Evolutionary conservation across 106 monocot genomes (phyloP).

Genomic region (Dioscorea zingiberensis): DNA sequence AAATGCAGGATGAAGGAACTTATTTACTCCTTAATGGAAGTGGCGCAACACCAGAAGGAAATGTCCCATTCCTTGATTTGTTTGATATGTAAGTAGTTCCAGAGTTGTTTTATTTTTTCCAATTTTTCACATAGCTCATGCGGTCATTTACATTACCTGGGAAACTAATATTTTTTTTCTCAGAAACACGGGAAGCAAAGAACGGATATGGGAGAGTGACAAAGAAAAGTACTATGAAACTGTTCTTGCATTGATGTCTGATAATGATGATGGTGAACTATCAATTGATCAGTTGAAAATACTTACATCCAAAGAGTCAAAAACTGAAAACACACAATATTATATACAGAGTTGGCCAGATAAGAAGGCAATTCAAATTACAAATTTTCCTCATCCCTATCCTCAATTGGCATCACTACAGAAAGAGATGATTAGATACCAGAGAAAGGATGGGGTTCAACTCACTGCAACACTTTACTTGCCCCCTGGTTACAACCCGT

Average conservation of each 20-base stretch:
- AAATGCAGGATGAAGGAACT: constrained; percentile 51
- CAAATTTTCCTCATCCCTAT: constrained; percentile 96
- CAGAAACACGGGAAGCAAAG: constrained; percentile 88
- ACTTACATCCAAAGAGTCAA: constrained; percentile 95
- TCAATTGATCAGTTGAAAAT: constrained; percentile 66
- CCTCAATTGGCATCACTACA: constrained; percentile 82
- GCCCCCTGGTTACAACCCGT: constrained; percentile 79
- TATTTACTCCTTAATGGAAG: constrained; percentile 78
- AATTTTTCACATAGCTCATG: not conserved
- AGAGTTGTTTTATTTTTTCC: not conserved
- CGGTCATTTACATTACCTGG: no score
- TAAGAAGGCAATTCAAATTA: constrained; percentile 69
- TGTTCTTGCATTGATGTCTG: constrained; percentile 93
- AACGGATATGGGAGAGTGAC: constrained; percentile 98
- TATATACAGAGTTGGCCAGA: constrained; percentile 79
- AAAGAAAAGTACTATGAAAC: constrained; percentile 91
- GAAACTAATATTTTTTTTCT: not conserved
- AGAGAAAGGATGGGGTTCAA: constrained; percentile 96
- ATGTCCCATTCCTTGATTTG: constrained; percentile 94
- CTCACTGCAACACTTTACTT: constrained; percentile 93
- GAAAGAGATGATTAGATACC: constrained; percentile 95
- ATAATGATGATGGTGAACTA: constrained; percentile 60
- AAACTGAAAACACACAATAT: constrained; percentile 98
- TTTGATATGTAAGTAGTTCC: constrained; percentile 78
- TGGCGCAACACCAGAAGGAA: constrained; percentile 97